Evolutionary conservation across 352 stramenopile species (phyloP), one percentile per base, ranked within the genome.

Genomic region (Phytophthora pini): DNA sequence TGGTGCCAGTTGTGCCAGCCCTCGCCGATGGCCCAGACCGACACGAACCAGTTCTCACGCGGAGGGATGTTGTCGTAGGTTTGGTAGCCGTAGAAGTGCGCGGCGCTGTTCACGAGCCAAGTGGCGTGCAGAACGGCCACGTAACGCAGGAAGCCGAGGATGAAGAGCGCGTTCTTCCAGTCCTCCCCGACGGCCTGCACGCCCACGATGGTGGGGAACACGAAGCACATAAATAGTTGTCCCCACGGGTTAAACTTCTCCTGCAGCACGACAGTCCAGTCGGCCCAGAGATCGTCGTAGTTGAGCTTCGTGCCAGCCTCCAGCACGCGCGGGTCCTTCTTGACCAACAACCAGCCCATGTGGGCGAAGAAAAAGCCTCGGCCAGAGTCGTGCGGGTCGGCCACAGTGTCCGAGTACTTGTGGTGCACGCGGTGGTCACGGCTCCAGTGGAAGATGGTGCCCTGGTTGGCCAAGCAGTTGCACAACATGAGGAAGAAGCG

Each of bases 1-100:
- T 99, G 98, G 81, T 99, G 98, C 97, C 97, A 99, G 88, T 99
- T 99, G 84, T 99, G 97, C 95, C 96, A 99, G 76, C 96, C 96
- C 78, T 99, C 97, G 31, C 98, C 98, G 17, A 99, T 92, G 38
- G 97, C 92, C 53, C 95, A 94, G 53, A 98, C 77, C 7, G 94
- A 97, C 12, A 99, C 97, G 61, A 99, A 94, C 47, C 95, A 97
- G 81, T 99, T 99, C 78, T 99, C 97, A 24, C 95, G 89, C 9
- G 97, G 97, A 58, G 97, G 97, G 10, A 92, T 98, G 47, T 97
- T 82, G 77, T 99, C 97, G 76, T 99, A 99, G 2, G 95, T 94
- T 68, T 98, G 95, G 76, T 98, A 97, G 61, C 98, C 98, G 65
- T 97, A 99, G 69, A 99, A 96, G 80, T 99, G 98, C 9, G 98